Evolutionary conservation across 768 basidiomycete genomes (phyloP), one percentile per base, ranked within the genome.

Genomic region (Cystobasidium ongulense): DNA sequence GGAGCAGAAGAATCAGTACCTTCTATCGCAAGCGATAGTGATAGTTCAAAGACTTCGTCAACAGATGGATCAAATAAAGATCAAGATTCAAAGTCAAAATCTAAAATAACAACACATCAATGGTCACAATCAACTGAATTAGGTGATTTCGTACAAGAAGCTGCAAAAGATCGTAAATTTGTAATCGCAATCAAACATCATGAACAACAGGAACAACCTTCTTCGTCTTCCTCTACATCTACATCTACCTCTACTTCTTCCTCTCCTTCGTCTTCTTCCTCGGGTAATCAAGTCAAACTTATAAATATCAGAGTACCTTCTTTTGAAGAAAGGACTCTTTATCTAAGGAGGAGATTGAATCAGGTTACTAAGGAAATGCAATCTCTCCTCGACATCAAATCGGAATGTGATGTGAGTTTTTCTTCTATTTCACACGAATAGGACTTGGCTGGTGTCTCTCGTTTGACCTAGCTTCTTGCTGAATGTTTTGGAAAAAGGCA

Each of bases 131-230:
- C 68, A n/a, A 71, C 53, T n/a, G 68, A 71, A 59, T 29, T 71
- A 54, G 68, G 68, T 31, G 68, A 71, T 54, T 71, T 71, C 31
- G 54, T 71, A n/a, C 68, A 71, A 59, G 68, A 71, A 59, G 68
- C 68, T 8, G 68, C 68, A 1, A 54, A 71, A 59, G 68, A 71
- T 59, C 4, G 36, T 2, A 59, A 71, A 36, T 71, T 71, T 35
- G 57, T 59, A 11, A 43, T 71, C n/a, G 53, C 54, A n/a, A 54
- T 59, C 7, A 11, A 25, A 43, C 52, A 71, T 21, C 18, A 67
- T n/a, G 65, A 67, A 59, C 29, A 31, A 17, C 67, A 70, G 4
- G 7, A 53, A 31, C 43, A 41, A 41, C 39, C 39, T 41, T 41
- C 39, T 8, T 41, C 39, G 8, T 41, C 39, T 7, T 39, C 39